Conservation (phyloP, 371 early-diverging fungal species). For the Capniomyces stellatus region DNA sequence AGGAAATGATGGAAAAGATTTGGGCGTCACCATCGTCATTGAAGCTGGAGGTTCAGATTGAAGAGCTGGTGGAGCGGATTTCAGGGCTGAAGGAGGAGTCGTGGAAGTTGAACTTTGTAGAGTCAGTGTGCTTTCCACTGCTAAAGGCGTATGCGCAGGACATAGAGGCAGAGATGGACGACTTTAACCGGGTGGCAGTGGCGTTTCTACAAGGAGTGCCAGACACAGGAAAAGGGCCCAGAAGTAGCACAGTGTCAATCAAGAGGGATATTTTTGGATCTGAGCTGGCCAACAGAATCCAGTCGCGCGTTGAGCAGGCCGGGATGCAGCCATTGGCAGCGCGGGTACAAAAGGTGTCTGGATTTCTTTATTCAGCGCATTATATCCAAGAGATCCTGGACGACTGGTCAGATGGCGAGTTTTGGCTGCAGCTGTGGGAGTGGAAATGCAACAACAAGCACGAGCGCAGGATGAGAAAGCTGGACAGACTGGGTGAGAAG, state of each 20-base stretch:
- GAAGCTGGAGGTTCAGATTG: neutral
- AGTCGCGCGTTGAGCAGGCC: neutral
- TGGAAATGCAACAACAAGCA: neutral
- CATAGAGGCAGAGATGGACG: neutral
- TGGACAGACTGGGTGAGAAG: neutral
- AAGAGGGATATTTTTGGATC: neutral
- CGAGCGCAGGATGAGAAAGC: neutral
- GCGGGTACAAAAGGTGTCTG: neutral
- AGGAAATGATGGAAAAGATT: neutral
- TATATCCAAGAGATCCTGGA: neutral
- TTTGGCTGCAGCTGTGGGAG: slow-evolving; percentile 1
- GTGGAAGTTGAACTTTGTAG: slow-evolving; percentile 2
- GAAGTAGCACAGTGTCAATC: neutral
- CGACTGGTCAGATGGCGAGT: neutral
- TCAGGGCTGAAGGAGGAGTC: neutral
- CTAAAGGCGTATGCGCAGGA: neutral
- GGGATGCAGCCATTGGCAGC: neutral
- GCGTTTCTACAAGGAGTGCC: neutral
- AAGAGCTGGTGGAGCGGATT: neutral
- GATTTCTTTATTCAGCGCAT: slow-evolving; percentile 2
- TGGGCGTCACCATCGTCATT: neutral
- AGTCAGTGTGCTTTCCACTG: neutral
- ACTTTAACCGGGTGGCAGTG: neutral
- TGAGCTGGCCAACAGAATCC: neutral
- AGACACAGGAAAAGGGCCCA: neutral